These are phyloP conservation scores for Xylariales sp. DNA, from an alignment of 2,329 filamentous ascomycete genomes.

Conservation along the genomic window DNA sequence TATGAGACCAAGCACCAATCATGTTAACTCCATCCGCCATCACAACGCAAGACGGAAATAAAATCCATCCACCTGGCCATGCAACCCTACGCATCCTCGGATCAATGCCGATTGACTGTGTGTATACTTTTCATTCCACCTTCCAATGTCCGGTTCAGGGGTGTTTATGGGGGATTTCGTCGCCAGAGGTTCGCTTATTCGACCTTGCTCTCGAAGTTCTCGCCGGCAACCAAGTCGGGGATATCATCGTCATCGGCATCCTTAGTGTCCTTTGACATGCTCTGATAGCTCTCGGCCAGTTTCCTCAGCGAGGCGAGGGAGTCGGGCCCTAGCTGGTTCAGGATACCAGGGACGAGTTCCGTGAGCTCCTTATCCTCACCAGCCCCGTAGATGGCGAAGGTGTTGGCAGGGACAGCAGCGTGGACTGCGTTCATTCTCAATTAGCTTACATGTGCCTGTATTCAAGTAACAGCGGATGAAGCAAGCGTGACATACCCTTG, in stretches of 20 bases:
- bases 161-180: conserved; percentile 8
- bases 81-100: background rate
- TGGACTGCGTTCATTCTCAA: conserved; percentile 70
- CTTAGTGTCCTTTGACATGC: conserved; percentile 91
- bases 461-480: too few relatives aligned
- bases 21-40: conserved; percentile 2
- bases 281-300: conserved; percentile 99
- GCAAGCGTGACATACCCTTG: conserved; percentile 66
- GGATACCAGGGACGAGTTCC: conserved; percentile 97
- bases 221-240: conserved; percentile 91
- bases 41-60: conserved; percentile 1
- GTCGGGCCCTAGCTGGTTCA: conserved; percentile 99
- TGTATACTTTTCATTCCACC: conserved; percentile 2
- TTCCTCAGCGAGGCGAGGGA: conserved; percentile 96
- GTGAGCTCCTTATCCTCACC: conserved; percentile 99
- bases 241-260: conserved; percentile 84
- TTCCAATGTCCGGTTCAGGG: conserved; percentile 12
- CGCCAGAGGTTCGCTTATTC: conserved; percentile 56
- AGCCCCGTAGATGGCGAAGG: conserved; percentile 98
- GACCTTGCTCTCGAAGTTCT: conserved; percentile 98
- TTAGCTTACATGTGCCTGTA: too few relatives aligned
- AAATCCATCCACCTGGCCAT: background rate
- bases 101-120: too few relatives aligned
- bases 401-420: conserved; percentile 95
- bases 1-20: conserved; percentile 7